phyloP scores from a whole-genome alignment of 2,329 filamentous ascomycete genomes.

The Bipolaris gigantea region DNA sequence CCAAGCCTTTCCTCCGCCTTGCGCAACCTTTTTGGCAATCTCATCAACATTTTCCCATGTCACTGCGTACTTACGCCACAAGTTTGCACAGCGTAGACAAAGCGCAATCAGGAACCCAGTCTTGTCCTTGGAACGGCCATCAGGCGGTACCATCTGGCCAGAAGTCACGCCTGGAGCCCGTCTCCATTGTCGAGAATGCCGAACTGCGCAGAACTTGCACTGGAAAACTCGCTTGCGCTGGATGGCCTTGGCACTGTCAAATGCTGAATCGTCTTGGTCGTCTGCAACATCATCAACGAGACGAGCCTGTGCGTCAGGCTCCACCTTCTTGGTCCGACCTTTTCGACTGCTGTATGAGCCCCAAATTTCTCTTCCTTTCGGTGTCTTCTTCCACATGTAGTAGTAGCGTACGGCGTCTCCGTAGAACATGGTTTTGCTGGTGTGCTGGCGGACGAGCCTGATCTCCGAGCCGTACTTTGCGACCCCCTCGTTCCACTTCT shows the following conservation, averaged over 20 bases:
- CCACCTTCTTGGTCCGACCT: slow-evolving; percentile 78
- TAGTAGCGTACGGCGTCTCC: slow-evolving; percentile 88
- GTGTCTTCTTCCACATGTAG: slow-evolving; percentile 97
- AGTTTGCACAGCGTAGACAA: slow-evolving; percentile 84
- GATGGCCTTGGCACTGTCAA: slow-evolving; percentile 82
- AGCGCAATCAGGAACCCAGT: slow-evolving; percentile 75
- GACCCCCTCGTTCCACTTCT: slow-evolving; percentile 90
- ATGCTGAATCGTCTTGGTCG: slow-evolving; percentile 91
- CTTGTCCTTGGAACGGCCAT: slow-evolving; percentile 79
- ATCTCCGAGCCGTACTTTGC: slow-evolving; percentile 90
- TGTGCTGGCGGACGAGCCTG: slow-evolving; percentile 77
- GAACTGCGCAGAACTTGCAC: slow-evolving; percentile 89
- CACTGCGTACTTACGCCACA: slow-evolving; percentile 95
- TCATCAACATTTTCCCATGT: slow-evolving; percentile 95
- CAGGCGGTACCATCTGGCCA: slow-evolving; percentile 67
- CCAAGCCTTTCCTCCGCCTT: slow-evolving; percentile 77
- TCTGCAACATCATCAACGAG: slow-evolving; percentile 91
- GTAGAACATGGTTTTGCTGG: slow-evolving; percentile 74
- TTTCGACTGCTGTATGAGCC: slow-evolving; percentile 84
- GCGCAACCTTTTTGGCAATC: slow-evolving; percentile 80
- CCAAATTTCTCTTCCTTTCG: slow-evolving; percentile 84
- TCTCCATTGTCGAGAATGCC: slow-evolving; percentile 84
- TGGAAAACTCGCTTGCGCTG: slow-evolving; percentile 80
- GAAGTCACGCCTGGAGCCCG: slow-evolving; percentile 78
- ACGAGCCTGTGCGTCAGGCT: slow-evolving; percentile 63